phyloP scores from a whole-genome alignment of 768 basidiomycete genomes.

The Mycena vulgaris region DNA sequence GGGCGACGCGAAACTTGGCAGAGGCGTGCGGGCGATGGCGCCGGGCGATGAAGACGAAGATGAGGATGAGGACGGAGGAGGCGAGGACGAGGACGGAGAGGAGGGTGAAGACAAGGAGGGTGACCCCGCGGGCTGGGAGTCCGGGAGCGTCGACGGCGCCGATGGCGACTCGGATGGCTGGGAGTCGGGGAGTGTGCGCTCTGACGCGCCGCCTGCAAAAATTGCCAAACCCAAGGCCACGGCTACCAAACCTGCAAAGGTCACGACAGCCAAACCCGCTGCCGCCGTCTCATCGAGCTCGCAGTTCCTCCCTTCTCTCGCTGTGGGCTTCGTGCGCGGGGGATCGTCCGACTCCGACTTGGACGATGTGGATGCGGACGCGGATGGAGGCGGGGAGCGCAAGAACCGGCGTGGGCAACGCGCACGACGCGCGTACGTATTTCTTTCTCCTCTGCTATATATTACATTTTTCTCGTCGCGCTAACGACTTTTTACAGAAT shows the following conservation, averaged over 20 bases:
- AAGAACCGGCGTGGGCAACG: slow-evolving; percentile 95
- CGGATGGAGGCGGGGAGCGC: slow-evolving; percentile 62
- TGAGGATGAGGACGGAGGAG: slow-evolving; percentile 24
- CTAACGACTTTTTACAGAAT: slow-evolving; percentile 70
- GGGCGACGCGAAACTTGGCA: background rate
- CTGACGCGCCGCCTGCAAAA: slow-evolving; percentile 50
- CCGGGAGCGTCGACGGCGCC: slow-evolving; percentile 35
- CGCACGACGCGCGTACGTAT: slow-evolving; percentile 92
- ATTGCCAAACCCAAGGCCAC: slow-evolving; percentile 42
- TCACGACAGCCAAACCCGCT: background rate
- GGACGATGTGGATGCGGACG: slow-evolving; percentile 73
- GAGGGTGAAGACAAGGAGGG: slow-evolving; percentile 39
- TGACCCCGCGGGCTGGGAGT: slow-evolving; percentile 38
- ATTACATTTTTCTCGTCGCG: background rate
- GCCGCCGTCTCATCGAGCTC: slow-evolving; percentile 54
- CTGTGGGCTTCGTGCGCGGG: slow-evolving; percentile 87
- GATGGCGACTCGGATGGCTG: slow-evolving; percentile 55
- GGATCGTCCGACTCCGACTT: slow-evolving; percentile 86
- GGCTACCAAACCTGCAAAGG: slow-evolving; percentile 36
- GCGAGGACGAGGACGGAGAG: slow-evolving; percentile 42
- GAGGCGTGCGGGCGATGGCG: background rate
- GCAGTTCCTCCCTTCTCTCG: slow-evolving; percentile 90
- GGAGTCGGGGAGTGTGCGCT: slow-evolving; percentile 68
- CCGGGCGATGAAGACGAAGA: slow-evolving; percentile 36
- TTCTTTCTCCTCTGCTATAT: background rate